Evolutionary conservation across 495 filamentous ascomycete species (phyloP).

Genomic region (Platismatia glauca): DNA sequence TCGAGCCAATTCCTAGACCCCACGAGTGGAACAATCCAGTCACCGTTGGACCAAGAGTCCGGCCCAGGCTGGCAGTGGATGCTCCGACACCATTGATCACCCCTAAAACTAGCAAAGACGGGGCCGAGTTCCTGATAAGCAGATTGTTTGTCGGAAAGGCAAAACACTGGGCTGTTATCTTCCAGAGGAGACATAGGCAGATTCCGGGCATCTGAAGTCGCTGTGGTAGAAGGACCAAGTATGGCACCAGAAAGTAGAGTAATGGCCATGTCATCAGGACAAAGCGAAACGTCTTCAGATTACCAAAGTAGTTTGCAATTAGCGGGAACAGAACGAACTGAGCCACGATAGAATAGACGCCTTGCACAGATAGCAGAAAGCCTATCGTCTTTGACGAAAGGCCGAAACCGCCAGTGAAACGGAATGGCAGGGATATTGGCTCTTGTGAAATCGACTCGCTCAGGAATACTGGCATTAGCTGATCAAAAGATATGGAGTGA

Average conservation of each 20-base stretch:
- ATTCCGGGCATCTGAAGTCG: conserved; percentile 60
- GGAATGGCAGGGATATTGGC: conserved; percentile 62
- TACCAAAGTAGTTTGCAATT: conserved; percentile 61
- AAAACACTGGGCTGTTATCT: conserved; percentile 77
- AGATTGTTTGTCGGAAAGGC: conserved; percentile 81
- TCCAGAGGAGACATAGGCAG: conserved; percentile 70
- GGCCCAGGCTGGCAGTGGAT: conserved; percentile 76
- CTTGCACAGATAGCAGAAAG: conserved; percentile 77
- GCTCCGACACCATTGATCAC: conserved; percentile 90
- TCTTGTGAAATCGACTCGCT: conserved; percentile 57
- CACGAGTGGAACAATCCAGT: conserved; percentile 77
- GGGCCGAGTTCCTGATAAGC: conserved; percentile 74
- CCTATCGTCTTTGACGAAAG: conserved; percentile 76
- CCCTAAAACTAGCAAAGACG: conserved; percentile 70
- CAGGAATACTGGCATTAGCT: conserved; percentile 84
- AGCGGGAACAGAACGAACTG: conserved; percentile 77
- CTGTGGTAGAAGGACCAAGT: conserved; percentile 74
- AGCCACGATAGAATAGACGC: conserved; percentile 76
- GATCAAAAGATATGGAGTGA: conserved; percentile 86
- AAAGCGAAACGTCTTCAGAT: conserved; percentile 68
- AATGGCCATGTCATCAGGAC: conserved; percentile 76
- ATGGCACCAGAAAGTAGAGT: conserved; percentile 80
- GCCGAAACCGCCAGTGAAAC: conserved; percentile 80
- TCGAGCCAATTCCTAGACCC: conserved; percentile 69
- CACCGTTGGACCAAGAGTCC: conserved; percentile 80